Base-by-base conservation (phyloP, 495 filamentous ascomycete species). In the Neurospora cerealis region DNA sequence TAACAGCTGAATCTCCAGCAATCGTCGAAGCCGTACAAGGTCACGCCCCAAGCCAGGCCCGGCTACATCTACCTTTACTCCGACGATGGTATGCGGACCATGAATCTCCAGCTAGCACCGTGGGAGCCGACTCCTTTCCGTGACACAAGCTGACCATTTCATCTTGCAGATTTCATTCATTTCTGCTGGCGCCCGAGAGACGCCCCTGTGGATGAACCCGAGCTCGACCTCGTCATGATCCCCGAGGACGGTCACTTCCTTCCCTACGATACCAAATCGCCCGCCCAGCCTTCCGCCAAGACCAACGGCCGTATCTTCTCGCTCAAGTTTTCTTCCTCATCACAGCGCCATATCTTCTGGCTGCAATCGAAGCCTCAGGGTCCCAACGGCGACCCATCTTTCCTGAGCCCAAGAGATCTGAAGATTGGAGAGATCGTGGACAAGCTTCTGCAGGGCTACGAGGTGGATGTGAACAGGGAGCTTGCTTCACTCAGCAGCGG, bases 41-140 rank as follows among this genome's bases (percentile, higher is more conserved):
- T 97, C 75, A 89, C 88, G 74, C 88, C 93, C 3, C 85, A 89
- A 74, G 83, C 88, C 6, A 91, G 88, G 0, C 90, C 92, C 5
- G 96, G 96, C 73, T 96, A 96, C 82, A 89, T 98, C 80, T 99
- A 96, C 81, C 91, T 99, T 72, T 98, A 94, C 83, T 86, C 87
- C 66, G 95, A 97, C 87, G 96, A 97, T 88, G 96, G 91, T 91
- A 87, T 69, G 76, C 39, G 73, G 19, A 19, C 54, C 54, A 19
- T 66, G 28, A 19, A 32, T 44, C 37, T 24, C 24, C 21, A n/a
- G 2, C 46, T 21, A 5, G 28, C 21, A 48, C 40, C 70, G 54
- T 62, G 54, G 28, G 13, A 62, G 24, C 11, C 36, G 41, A 15
- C 4, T 11, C 19, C 48, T 36, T 34, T 11, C 13, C 3, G 72